Conservation (phyloP, 2,329 filamentous ascomycete genomes). For the Monilinia fructicola region DNA sequence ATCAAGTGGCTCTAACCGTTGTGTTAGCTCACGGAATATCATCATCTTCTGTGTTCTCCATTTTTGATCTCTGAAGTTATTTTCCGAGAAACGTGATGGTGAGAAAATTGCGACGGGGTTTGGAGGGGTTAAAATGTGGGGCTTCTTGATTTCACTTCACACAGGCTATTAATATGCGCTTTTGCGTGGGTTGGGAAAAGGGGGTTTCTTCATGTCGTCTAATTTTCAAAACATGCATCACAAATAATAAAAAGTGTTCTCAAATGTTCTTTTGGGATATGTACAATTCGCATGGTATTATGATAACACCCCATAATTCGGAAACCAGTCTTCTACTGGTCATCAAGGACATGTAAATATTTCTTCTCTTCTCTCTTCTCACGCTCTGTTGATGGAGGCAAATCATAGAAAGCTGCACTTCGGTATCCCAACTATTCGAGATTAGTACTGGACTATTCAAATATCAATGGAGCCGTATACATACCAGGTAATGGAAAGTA, state of each 20-base stretch:
- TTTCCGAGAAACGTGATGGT: constrained; percentile 21
- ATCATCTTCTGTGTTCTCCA: constrained; percentile 29
- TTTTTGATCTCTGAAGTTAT: constrained; percentile 21
- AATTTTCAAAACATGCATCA: constrained; percentile 5
- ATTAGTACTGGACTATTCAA: background rate
- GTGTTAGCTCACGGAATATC: constrained; percentile 28
- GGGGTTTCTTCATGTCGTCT: background rate
- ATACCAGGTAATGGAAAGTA: constrained; percentile 91
- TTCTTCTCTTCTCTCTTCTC: constrained; percentile 95
- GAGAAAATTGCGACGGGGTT: constrained; percentile 3
- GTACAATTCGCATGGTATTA: constrained; percentile 40
- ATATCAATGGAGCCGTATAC: background rate
- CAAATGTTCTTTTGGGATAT: constrained; percentile 35
- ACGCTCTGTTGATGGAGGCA: constrained; percentile 90
- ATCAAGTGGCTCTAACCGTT: background rate
- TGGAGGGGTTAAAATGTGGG: constrained; percentile 20
- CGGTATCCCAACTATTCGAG: constrained; percentile 76
- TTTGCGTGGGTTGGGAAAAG: background rate
- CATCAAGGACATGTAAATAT: constrained; percentile 90
- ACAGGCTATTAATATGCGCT: background rate
- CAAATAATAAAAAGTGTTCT: constrained; percentile 6
- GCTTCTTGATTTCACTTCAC: background rate
- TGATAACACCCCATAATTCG: constrained; percentile 16
- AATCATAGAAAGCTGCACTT: constrained; percentile 83
- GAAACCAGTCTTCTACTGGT: constrained; percentile 59